Evolutionary conservation across 345 rosid species (phyloP), one percentile per base, ranked within the genome.

Genomic region (Citrus sinensis): DNA sequence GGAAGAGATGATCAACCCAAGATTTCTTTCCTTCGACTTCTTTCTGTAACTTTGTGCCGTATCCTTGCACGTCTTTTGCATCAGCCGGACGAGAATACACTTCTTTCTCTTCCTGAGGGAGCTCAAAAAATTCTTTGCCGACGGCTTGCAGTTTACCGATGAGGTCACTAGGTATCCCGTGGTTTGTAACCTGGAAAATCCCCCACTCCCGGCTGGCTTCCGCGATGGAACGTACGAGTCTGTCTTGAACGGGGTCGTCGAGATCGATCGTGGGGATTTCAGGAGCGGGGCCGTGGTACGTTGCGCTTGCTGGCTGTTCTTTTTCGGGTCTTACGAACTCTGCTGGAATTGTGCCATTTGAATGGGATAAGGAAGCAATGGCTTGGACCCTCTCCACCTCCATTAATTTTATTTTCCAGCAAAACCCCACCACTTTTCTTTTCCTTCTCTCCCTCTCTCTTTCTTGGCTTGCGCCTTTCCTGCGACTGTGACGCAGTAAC

Each of bases 1-100:
- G 97, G 62, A 95, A 95, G 68, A 93, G 89, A 77, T 93, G 94
- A 82, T 93, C 98, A 0, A 84, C 92, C 99, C 99, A 93, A 5
- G 84, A 82, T 79, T 91, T 91, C 72, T 87, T 93, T 3, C 87
- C 93, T 6, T 90, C 70, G 13, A 81, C 56, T 29, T 90, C 90
- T 76, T 87, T 89, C 71, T 84, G 91, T 16, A 90, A 75, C 67
- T 82, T 86, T 11, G 81, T 86, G 5, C 97, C 98, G n/a, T 94
- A 92, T 0, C 98, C 98, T 85, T 93, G 96, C 1, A 87, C 25
- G 2, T 75, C 65, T 22, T 80, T 78, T 0, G 91, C 54, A 10
- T 80, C 97, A 1, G 83, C 78, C 0, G 85, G 81, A 70, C 85
- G 89, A 1, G 93, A 92, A 7, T 87, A 93, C 0, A 51, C 22